phyloP scores from a whole-genome alignment of 129 eudicot genomes.

The Centrapalus pauciflorus region DNA sequence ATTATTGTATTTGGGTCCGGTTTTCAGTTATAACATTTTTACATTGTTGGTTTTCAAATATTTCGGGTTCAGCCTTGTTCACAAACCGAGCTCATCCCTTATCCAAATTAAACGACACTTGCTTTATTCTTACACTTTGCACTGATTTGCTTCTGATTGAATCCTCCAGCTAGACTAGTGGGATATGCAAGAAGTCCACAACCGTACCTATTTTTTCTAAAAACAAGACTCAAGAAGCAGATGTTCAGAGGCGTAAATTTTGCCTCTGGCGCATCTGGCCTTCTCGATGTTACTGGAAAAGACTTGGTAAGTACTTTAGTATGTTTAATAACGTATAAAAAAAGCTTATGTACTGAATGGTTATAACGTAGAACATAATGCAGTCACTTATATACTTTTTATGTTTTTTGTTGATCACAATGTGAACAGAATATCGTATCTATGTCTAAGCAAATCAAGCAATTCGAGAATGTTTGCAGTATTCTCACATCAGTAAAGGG shows the following conservation, averaged over 20 bases:
- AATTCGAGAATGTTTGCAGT: conserved; percentile 21
- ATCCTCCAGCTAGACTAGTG: conserved; percentile 29
- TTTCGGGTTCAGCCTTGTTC: no score
- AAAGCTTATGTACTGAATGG: neutral
- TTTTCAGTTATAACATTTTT: no score
- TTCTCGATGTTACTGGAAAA: conserved; percentile 25
- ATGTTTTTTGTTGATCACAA: neutral
- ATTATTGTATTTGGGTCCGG: no score
- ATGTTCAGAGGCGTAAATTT: conserved; percentile 31
- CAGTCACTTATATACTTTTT: neutral
- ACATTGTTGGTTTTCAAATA: no score
- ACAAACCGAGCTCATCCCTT: no score
- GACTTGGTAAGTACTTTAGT: neutral
- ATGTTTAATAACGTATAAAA: neutral
- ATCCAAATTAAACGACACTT: neutral
- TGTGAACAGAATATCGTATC: conserved; percentile 35
- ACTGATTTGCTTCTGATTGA: neutral
- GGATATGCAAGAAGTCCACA: conserved; percentile 28
- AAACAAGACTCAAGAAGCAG: neutral
- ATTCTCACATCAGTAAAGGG: conserved; percentile 27
- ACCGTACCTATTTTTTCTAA: conserved; percentile 22
- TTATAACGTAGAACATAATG: neutral
- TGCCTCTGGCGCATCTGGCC: conserved; percentile 34
- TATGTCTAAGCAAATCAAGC: conserved; percentile 39
- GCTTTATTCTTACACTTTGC: no score